phyloP scores from a whole-genome alignment of 495 filamentous ascomycete species.

The Staphylotrichum longicolle region DNA sequence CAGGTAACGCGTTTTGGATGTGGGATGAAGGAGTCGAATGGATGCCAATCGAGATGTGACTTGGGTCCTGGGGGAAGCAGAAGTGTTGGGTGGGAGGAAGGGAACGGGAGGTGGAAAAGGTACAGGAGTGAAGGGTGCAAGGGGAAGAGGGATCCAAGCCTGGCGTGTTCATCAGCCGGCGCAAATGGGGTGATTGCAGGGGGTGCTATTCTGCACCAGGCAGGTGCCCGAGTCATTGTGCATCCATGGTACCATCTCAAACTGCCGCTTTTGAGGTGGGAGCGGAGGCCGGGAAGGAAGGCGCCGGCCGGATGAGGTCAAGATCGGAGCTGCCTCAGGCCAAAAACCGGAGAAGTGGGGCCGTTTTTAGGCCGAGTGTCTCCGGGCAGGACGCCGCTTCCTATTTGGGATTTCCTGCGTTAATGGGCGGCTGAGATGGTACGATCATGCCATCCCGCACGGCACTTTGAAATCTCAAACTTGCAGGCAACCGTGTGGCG shows the following conservation, averaged over 20 bases:
- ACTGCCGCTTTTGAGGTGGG: not conserved
- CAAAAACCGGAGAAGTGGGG: constrained; percentile 2
- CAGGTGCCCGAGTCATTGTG: too few relatives aligned
- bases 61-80: too few relatives aligned
- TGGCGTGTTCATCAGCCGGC: not conserved
- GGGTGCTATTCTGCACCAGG: too few relatives aligned
- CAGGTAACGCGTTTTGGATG: not conserved
- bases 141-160: too few relatives aligned
- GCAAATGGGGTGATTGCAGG: not conserved
- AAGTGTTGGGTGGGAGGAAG: too few relatives aligned
- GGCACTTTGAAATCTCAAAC: too few relatives aligned
- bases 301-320: constrained; percentile 3
- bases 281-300: constrained; percentile 1
- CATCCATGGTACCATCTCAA: too few relatives aligned
- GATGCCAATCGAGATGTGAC: too few relatives aligned
- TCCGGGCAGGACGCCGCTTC: constrained; percentile 1
- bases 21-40: not conserved
- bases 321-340: not conserved
- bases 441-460: not conserved
- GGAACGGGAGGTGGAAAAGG: too few relatives aligned
- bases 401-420: not conserved
- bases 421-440: not conserved
- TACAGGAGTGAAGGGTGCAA: too few relatives aligned
- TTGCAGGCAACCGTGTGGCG: too few relatives aligned
- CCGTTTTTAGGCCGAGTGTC: not conserved